These are phyloP conservation scores for Citrullus colocynthis DNA, from an alignment of 306 rosid species.

Conservation along the genomic window DNA sequence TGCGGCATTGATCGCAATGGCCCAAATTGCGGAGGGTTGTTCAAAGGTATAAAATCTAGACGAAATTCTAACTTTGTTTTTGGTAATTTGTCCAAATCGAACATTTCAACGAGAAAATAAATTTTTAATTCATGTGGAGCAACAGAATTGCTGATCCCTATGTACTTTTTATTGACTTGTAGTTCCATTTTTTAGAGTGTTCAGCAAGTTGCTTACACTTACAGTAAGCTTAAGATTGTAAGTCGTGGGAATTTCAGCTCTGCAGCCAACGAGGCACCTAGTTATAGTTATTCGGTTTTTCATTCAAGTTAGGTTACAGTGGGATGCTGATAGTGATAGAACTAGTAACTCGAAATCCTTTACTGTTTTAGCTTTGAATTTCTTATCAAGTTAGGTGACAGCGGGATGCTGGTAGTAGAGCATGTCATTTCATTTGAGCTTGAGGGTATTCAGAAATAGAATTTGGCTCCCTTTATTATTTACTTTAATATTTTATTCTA, in stretches of 20 bases:
- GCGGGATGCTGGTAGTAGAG: neutral
- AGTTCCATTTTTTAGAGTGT: neutral
- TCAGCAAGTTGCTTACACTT: neutral
- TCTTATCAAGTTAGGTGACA: neutral
- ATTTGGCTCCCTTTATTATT: neutral
- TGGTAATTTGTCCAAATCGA: neutral
- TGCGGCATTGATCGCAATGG: slow-evolving; percentile 78
- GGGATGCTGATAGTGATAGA: neutral
- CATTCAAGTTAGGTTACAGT: neutral
- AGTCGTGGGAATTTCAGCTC: neutral
- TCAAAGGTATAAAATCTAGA: slow-evolving; percentile 42
- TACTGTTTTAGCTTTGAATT: neutral
- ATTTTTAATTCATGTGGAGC: neutral
- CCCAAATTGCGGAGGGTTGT: slow-evolving; percentile 94
- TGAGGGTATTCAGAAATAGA: neutral
- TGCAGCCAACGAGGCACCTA: neutral
- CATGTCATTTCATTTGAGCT: neutral
- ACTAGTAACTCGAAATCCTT: neutral
- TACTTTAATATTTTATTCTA: neutral
- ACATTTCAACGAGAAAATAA: neutral
- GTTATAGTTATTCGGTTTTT: neutral
- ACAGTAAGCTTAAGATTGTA: neutral
- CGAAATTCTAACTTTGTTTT: neutral
- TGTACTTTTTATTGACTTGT: neutral
- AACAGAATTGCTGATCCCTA: neutral